Evolutionary conservation across 2,329 filamentous ascomycete genomes (phyloP), one percentile per base, ranked within the genome.

Genomic region (Pseudogymnoascus sp.): DNA sequence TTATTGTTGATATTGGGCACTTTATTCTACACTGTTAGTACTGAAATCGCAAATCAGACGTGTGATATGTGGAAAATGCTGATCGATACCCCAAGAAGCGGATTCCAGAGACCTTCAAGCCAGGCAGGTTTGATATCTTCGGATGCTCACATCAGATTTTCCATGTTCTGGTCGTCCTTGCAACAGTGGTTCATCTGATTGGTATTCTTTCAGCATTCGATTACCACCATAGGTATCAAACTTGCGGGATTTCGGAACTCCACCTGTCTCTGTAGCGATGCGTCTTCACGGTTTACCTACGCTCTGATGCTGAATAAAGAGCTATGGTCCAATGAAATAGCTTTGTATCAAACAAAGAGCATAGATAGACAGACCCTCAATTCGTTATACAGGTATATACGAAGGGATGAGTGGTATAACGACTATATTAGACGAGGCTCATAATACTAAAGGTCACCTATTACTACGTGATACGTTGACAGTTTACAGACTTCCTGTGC

Each of bases 91-190:
- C 59, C 38, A 21, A 68, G 65, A 64, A 61, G 33, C 62, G 68
- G 31, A 62, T 67, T 33, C 67, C 69, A 4, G 69, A 70, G 64
- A 38, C 33, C 4, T 63, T 35, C 33, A 59, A 59, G 9, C 68
- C 66, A 7, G 67, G 68, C 13, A 61, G 53, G 42, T 71, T 70
- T 53, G 67, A 71, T 62, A 50, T 70, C 5, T 62, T 62, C 3
- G 68, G 68, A 6, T 53, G 53, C 31, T 69, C 66, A 0, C 69
- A 71, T 59, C 65, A 69, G 31, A 67, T 71, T 3, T 71, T 70
- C 53, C 69, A 71, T 63, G 38, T 70, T 4, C 31, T 69, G 23
- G 65, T 67, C 6, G 67, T 67, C 11, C 44, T 63, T 15, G 67
- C 62, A 33, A 37, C 61, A 26, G 56, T 63, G 15, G 60, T 62